phyloP scores from a whole-genome alignment of 331 rosid genomes.

The Erythrophleum ivorense region DNA sequence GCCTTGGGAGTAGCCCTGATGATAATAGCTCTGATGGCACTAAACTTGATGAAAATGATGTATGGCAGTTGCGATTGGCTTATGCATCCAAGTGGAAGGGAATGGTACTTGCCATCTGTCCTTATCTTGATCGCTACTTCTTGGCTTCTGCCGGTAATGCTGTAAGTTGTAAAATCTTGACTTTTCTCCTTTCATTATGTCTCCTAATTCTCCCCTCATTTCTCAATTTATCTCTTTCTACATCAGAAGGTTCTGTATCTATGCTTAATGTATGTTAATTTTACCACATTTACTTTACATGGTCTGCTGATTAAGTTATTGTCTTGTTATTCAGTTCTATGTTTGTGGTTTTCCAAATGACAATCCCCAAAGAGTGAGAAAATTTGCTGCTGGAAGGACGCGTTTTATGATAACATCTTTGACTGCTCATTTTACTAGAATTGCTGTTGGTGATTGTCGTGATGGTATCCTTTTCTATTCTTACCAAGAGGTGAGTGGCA shows the following conservation, averaged over 20 bases:
- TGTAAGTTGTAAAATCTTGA: constrained; percentile 60
- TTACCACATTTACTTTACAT: constrained; percentile 10
- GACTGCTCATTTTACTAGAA: constrained; percentile 81
- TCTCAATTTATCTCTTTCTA: constrained; percentile 20
- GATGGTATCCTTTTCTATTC: constrained; percentile 86
- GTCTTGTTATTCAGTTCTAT: constrained; percentile 74
- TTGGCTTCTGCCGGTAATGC: constrained; percentile 89
- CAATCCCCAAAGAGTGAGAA: constrained; percentile 69
- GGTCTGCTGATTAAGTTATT: constrained; percentile 41
- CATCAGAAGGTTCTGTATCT: constrained; percentile 27
- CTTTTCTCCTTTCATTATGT: constrained; percentile 24
- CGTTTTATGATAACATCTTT: constrained; percentile 75
- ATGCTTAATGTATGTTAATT: not conserved
- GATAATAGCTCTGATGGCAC: constrained; percentile 81
- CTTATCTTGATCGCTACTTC: constrained; percentile 91
- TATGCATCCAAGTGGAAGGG: constrained; percentile 68
- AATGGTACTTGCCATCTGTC: constrained; percentile 84
- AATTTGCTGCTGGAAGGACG: constrained; percentile 72
- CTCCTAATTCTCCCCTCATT: not conserved
- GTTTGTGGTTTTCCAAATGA: constrained; percentile 89
- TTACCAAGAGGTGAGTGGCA: constrained; percentile 80
- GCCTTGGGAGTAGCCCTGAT: constrained; percentile 87
- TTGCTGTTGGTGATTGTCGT: constrained; percentile 96
- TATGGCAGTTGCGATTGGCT: constrained; percentile 83
- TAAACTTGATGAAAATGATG: constrained; percentile 85